phyloP scores from a whole-genome alignment of 352 stramenopile species.

The Globisporangium barbulae region DNA sequence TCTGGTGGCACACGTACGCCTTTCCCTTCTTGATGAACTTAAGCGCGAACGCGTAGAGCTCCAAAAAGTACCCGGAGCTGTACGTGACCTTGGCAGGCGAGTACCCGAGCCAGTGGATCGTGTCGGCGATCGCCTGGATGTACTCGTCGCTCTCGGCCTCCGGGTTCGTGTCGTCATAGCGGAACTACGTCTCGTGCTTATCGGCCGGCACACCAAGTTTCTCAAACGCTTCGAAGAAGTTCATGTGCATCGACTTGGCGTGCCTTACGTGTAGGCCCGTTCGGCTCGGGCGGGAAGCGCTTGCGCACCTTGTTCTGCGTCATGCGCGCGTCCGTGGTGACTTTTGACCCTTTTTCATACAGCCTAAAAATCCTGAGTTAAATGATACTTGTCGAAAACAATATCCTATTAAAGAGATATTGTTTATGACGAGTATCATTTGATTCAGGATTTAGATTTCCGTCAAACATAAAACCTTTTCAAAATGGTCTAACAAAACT shows the following conservation, averaged over 20 bases:
- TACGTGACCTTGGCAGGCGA: constrained; percentile 94
- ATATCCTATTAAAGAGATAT: too few relatives aligned
- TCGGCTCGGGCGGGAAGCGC: constrained; percentile 98
- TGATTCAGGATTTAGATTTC: too few relatives aligned
- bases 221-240: constrained; percentile 98
- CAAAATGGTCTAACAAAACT: too few relatives aligned
- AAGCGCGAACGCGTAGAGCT: constrained; percentile 96
- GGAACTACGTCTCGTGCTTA: constrained; percentile 95
- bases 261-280: constrained; percentile 98
- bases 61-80: constrained; percentile 97
- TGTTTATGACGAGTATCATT: too few relatives aligned
- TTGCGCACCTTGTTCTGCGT: constrained; percentile 92
- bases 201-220: constrained; percentile 90
- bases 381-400: too few relatives aligned
- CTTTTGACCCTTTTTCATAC: too few relatives aligned
- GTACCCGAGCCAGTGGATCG: constrained; percentile 97
- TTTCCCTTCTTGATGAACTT: constrained; percentile 94
- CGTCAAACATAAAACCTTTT: too few relatives aligned
- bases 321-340: constrained; percentile 53
- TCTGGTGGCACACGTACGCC: constrained; percentile 96
- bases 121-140: constrained; percentile 95
- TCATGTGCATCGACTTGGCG: constrained; percentile 99
- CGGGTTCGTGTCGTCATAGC: constrained; percentile 99
- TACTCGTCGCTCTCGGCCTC: constrained; percentile 98
- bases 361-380: too few relatives aligned